Evolutionary conservation across 2,329 filamentous ascomycete genomes (phyloP).

Genomic region (Cladosporium sp.): DNA sequence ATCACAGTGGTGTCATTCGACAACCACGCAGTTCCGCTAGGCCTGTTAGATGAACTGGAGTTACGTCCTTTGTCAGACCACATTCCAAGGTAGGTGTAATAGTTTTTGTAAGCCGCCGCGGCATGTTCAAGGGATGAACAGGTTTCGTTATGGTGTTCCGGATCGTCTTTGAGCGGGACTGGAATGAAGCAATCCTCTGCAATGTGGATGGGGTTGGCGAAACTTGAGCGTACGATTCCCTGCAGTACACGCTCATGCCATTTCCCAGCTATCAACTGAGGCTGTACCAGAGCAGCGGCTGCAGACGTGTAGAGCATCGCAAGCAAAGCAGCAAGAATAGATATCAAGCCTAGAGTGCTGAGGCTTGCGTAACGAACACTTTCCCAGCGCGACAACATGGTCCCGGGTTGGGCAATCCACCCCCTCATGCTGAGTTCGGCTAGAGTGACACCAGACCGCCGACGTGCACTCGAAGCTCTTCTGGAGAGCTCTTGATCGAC

Average conservation of each 20-base stretch:
- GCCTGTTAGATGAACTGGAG: slow-evolving; percentile 39
- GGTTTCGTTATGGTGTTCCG: slow-evolving; percentile 42
- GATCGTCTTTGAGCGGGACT: slow-evolving; percentile 44
- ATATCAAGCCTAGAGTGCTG: slow-evolving; percentile 61
- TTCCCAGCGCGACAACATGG: slow-evolving; percentile 65
- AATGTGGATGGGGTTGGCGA: slow-evolving; percentile 60
- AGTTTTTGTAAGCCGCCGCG: slow-evolving; percentile 66
- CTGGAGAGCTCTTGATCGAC: slow-evolving; percentile 72
- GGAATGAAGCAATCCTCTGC: slow-evolving; percentile 58
- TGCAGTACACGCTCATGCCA: slow-evolving; percentile 49
- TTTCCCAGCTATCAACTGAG: slow-evolving; percentile 60
- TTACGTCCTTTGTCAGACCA: slow-evolving; percentile 41
- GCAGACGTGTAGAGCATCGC: slow-evolving; percentile 74
- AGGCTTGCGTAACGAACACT: slow-evolving; percentile 60
- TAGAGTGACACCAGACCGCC: slow-evolving; percentile 59
- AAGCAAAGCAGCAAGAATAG: slow-evolving; percentile 60
- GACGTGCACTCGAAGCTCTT: slow-evolving; percentile 56
- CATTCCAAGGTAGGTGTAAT: slow-evolving; percentile 47
- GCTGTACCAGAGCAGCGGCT: slow-evolving; percentile 69
- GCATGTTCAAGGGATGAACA: slow-evolving; percentile 68
- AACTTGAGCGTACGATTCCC: slow-evolving; percentile 57
- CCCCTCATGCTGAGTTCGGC: slow-evolving; percentile 74
- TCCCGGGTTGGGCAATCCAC: slow-evolving; percentile 60
- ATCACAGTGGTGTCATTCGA: slow-evolving; percentile 69
- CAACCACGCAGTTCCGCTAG: slow-evolving; percentile 58